These are phyloP conservation scores for Mortierella sp. DNA, from an alignment of 371 early-diverging fungal species.

Conservation along the genomic window DNA sequence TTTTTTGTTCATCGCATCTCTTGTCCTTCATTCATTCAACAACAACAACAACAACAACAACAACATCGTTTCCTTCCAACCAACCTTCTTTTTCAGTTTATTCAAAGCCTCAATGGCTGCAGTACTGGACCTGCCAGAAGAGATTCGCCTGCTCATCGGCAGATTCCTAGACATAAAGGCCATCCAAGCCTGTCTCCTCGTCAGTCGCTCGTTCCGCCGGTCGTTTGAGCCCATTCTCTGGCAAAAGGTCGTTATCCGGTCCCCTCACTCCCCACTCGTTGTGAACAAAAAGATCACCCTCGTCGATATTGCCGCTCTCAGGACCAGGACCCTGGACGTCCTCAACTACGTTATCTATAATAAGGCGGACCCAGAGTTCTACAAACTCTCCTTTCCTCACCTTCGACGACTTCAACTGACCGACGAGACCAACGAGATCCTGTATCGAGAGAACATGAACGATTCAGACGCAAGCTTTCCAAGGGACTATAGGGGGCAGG, in stretches of 20 bases:
- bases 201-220: neutral
- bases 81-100: neutral
- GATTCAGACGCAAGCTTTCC: neutral
- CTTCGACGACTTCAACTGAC: neutral
- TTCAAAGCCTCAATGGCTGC: neutral
- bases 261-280: neutral
- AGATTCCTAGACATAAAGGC: neutral
- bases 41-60: too few relatives aligned
- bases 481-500: neutral
- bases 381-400: neutral
- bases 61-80: neutral
- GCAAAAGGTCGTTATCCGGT: neutral
- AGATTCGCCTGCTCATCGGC: slow-evolving; percentile 9
- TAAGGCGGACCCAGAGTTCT: neutral
- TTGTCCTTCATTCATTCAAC: too few relatives aligned
- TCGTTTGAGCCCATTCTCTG: neutral
- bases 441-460: neutral
- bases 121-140: neutral
- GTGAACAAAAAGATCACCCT: too few relatives aligned
- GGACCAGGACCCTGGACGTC: neutral
- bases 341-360: neutral
- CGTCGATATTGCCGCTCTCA: neutral
- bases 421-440: neutral
- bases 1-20: too few relatives aligned
- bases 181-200: slow-evolving; percentile 1